These are phyloP conservation scores for Pulveroboletus frians DNA, from an alignment of 768 basidiomycete species.

Conservation along the genomic window DNA sequence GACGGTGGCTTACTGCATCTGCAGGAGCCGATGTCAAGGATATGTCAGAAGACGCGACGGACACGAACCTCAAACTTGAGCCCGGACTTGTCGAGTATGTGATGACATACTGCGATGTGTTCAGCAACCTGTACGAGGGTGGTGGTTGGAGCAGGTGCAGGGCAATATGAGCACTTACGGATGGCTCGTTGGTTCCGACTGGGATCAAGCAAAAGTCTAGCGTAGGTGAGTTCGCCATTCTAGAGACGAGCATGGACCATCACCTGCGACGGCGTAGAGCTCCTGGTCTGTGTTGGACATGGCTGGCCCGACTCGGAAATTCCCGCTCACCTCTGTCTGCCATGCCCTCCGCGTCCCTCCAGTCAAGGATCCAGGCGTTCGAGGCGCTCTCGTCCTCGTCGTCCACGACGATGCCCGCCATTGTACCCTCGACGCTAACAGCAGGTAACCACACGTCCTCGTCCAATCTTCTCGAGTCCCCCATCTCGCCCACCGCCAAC, in stretches of 20 bases:
- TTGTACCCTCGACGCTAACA: neutral
- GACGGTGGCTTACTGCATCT: constrained; percentile 37
- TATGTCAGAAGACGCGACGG: neutral
- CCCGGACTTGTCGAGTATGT: constrained; percentile 77
- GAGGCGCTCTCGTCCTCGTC: constrained; percentile 44
- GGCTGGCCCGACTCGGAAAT: neutral
- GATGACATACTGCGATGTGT: constrained; percentile 77
- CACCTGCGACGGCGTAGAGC: constrained; percentile 78
- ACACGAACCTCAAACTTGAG: constrained; percentile 70
- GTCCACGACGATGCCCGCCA: constrained; percentile 15
- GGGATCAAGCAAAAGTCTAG: constrained; percentile 87
- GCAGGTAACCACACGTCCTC: constrained; percentile 1
- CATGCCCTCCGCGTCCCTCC: constrained; percentile 46
- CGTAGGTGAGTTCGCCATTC: neutral
- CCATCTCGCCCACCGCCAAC: constrained; percentile 45
- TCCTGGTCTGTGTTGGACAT: constrained; percentile 31
- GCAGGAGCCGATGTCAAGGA: neutral
- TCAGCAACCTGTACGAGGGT: constrained; percentile 52
- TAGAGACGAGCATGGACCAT: neutral
- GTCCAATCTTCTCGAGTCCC: constrained; percentile 41
- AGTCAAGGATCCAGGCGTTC: constrained; percentile 60
- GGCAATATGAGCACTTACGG: constrained; percentile 40
- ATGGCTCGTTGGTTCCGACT: constrained; percentile 70
- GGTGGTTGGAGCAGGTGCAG: constrained; percentile 2
- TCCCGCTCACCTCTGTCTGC: constrained; percentile 1